These are phyloP conservation scores for Sporothrix mexicana DNA, from an alignment of 2,329 filamentous ascomycete species.

Conservation along the genomic window DNA sequence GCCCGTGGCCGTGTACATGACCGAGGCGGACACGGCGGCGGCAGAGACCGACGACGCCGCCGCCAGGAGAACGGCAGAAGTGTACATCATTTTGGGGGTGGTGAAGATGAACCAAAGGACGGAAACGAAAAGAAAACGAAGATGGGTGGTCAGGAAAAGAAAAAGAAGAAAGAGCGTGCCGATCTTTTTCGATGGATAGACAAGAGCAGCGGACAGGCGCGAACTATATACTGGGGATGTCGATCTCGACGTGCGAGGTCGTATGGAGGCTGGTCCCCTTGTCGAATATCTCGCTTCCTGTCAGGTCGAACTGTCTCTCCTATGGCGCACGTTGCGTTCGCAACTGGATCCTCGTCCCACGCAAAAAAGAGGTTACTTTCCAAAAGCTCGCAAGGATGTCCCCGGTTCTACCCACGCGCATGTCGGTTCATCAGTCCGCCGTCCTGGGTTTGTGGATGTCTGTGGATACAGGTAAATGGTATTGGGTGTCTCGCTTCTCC, in stretches of 20 bases:
- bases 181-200: constrained; percentile 24
- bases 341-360: not conserved
- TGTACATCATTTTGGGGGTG: constrained; percentile 32
- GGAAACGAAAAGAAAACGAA: not conserved
- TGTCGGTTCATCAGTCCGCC: constrained; percentile 2
- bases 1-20: constrained; percentile 58
- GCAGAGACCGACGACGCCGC: constrained; percentile 34
- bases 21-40: constrained; percentile 33
- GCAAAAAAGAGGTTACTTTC: not conserved
- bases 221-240: constrained; percentile 17
- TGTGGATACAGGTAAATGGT: not conserved
- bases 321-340: not conserved
- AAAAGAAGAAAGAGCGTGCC: not conserved
- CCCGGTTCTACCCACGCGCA: constrained; percentile 4
- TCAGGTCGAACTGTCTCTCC: not conserved
- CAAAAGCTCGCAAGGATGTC: not conserved
- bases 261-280: too few relatives aligned
- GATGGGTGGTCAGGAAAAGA: not conserved
- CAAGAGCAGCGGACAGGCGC: constrained; percentile 14
- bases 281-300: too few relatives aligned
- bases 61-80: constrained; percentile 34
- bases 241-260: not conserved
- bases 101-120: not conserved
- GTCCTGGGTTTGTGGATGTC: not conserved
- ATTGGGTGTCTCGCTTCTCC: constrained; percentile 3